These are phyloP conservation scores for Lunasporangiospora selenospora DNA, from an alignment of 192 early-diverging fungal species.

Conservation along the genomic window DNA sequence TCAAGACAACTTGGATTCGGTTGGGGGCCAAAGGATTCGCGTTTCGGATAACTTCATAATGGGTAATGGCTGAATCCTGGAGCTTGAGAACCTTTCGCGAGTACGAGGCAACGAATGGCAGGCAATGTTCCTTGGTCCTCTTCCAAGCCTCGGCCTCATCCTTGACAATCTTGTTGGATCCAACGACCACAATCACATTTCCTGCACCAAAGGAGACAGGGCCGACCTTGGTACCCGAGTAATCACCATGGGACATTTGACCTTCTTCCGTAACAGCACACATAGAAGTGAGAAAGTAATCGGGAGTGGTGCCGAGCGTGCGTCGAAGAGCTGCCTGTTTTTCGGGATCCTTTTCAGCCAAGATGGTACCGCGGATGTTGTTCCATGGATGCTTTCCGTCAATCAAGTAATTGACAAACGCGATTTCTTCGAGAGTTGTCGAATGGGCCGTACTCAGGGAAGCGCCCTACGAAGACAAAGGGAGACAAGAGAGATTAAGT, in stretches of 20 bases:
- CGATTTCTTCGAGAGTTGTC: slow-evolving; percentile 33
- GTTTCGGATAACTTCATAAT: slow-evolving; percentile 18
- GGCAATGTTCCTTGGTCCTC: slow-evolving; percentile 10
- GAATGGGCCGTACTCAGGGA: slow-evolving; percentile 31
- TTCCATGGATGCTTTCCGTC: slow-evolving; percentile 17
- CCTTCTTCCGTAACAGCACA: slow-evolving; percentile 34
- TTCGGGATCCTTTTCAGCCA: slow-evolving; percentile 22
- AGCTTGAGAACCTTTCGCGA: slow-evolving; percentile 20
- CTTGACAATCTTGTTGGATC: slow-evolving; percentile 47
- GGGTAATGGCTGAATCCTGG: slow-evolving; percentile 13
- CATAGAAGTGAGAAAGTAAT: slow-evolving; percentile 36
- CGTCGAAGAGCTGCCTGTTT: slow-evolving; percentile 26
- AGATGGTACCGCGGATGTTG: slow-evolving; percentile 20
- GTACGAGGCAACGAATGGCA: slow-evolving; percentile 19
- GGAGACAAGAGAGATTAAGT: neutral
- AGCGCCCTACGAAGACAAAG: slow-evolving; percentile 1
- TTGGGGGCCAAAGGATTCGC: slow-evolving; percentile 1
- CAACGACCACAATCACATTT: slow-evolving; percentile 22
- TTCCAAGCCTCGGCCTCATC: slow-evolving; percentile 26
- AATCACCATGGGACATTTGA: slow-evolving; percentile 11
- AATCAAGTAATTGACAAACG: slow-evolving; percentile 30
- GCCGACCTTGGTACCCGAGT: slow-evolving; percentile 30
- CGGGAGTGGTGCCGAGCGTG: slow-evolving; percentile 23
- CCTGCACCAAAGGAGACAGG: slow-evolving; percentile 15
- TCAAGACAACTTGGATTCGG: slow-evolving; percentile 23